Conservation (phyloP, 352 stramenopile species). For the Globisporangium middletonii region DNA sequence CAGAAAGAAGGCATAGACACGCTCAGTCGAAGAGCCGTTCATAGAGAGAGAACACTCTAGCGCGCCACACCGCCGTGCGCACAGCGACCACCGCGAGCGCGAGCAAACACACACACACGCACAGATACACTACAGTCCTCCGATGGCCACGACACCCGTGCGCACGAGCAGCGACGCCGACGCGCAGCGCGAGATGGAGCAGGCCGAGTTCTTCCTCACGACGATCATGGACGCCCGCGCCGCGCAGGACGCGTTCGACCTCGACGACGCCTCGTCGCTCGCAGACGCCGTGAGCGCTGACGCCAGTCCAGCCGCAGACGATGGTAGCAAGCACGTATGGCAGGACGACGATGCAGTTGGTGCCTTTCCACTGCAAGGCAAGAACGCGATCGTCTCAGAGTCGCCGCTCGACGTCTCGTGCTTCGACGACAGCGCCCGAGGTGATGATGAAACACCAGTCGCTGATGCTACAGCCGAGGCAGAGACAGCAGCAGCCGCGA, state of each 20-base stretch:
- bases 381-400: too few species aligned
- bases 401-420: too few species aligned
- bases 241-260: background rate
- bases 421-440: background rate
- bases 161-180: background rate
- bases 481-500: background rate
- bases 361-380: too few species aligned
- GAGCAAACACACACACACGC: background rate
- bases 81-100: background rate
- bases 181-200: conserved; percentile 12
- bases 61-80: too few species aligned
- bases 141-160: too few species aligned
- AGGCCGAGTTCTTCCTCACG: conserved; percentile 13
- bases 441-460: background rate
- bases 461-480: background rate
- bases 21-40: background rate
- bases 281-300: background rate
- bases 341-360: too few species aligned
- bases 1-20: background rate
- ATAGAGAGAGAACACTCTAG: background rate
- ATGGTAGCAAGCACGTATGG: background rate
- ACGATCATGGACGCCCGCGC: conserved; percentile 14
- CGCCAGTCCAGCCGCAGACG: background rate
- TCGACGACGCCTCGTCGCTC: background rate
- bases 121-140: background rate